Evolutionary conservation across 2,329 filamentous ascomycete species (phyloP), one percentile per base, ranked within the genome.

Genomic region (Harringtonia aguacate): DNA sequence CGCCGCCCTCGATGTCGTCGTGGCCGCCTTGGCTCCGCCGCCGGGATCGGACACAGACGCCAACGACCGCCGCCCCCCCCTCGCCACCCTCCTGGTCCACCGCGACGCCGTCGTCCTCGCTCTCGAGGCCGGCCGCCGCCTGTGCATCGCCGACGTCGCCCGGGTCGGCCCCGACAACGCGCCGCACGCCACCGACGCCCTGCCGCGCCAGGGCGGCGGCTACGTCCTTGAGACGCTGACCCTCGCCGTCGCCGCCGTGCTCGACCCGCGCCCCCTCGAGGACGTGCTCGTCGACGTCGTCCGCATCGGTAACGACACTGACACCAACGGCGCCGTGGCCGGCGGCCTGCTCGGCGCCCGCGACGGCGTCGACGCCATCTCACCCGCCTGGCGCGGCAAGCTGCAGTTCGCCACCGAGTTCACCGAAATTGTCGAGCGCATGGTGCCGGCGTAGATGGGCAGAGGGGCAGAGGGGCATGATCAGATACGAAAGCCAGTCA

Each of bases 251-350:
- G 64, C 66, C 0, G 68, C 68, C 0, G 31, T 69, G n/a, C 44
- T 68, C 3, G 68, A 71, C 43, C 22, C 45, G 1, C 15, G 20
- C 17, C 17, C 51, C 9, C 48, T 69, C 5, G 67, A 66, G 38
- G 65, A 70, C n/a, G 51, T 69, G 10, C 44, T 72, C 4, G 59
- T 70, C 0, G 66, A 71, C 50, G 61, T 71, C 18, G 64, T 70
- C 8, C 52, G 64, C 4, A 55, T 71, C 28, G 68, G 69, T 2
- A 53, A 51, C 15, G 68, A 72, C 44, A 65, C 66, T 1, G 69
- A 72, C 47, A 70, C 68, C 0, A 71, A 71, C 43, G 67, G 51
- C 0, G 68, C 68, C 0, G 61, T 71, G 35, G 65, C 67, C 0
- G 67, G 68, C 1, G 68, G 68, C 0, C 48, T 71, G 4, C 45